Percentiles rank a stretch among this genome's conserved stretches.
Conservation (phyloP, 495 filamentous ascomycete species). For the Penicillium egyptiacum region DNA sequence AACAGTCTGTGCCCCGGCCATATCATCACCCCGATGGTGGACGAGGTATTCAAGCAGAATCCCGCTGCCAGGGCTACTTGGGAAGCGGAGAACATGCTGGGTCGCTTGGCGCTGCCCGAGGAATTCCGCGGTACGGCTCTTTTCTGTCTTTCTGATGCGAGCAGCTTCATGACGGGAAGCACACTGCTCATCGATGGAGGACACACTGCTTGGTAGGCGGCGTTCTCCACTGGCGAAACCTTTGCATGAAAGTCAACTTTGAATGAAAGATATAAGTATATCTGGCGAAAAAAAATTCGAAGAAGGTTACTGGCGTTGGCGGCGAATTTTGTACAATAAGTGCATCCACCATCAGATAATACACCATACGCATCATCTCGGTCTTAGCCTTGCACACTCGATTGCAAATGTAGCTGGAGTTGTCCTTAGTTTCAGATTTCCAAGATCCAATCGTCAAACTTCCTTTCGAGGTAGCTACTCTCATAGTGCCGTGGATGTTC, state of each 20-base stretch:
- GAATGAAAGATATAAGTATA: background rate
- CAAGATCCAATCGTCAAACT: too few species aligned
- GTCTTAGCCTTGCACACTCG: too few species aligned
- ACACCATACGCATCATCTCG: too few species aligned
- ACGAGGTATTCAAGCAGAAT: conserved; percentile 63
- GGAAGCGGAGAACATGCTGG: conserved; percentile 70
- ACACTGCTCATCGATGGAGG: conserved; percentile 63
- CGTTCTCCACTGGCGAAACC: background rate
- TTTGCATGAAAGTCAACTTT: background rate
- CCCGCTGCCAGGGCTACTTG: conserved; percentile 59
- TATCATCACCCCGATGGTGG: conserved; percentile 71
- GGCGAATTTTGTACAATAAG: background rate
- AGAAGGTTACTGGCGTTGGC: background rate
- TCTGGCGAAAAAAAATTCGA: background rate
- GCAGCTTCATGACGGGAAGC: conserved; percentile 69
- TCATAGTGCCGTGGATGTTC: too few species aligned
- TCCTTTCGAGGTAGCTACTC: too few species aligned
- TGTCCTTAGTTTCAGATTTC: too few species aligned
- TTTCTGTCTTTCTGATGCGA: conserved; percentile 63
- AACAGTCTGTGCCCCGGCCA: conserved; percentile 69
- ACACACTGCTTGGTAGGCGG: conserved; percentile 55
- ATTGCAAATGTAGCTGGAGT: too few species aligned
- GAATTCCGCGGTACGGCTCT: conserved; percentile 67
- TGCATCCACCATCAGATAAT: background rate
- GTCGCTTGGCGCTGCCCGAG: conserved; percentile 58